These are phyloP conservation scores for Leccinum fibrillosum DNA, from an alignment of 768 basidiomycete species.

Conservation along the genomic window DNA sequence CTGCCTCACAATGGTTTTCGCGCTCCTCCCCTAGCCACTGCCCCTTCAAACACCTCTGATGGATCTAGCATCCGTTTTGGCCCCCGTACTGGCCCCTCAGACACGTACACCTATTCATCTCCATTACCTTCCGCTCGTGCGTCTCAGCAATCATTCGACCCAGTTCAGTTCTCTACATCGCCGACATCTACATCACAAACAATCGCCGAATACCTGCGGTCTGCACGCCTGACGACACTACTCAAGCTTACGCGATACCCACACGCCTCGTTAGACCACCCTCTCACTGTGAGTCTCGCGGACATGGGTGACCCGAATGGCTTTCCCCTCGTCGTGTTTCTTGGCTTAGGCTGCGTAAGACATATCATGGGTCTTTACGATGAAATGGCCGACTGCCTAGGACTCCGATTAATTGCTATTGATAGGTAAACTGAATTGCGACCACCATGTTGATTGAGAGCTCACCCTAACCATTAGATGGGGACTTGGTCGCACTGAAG, in stretches of 20 bases:
- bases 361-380: constrained; percentile 95
- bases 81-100: constrained; percentile 36
- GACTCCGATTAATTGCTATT: constrained; percentile 87
- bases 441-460: constrained; percentile 1
- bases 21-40: constrained; percentile 19
- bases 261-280: constrained; percentile 70
- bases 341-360: constrained; percentile 91
- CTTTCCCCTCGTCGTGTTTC: constrained; percentile 84
- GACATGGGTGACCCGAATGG: constrained; percentile 88
- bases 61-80: constrained; percentile 41
- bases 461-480: constrained; percentile 49
- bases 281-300: constrained; percentile 86
- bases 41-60: constrained; percentile 54
- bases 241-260: constrained; percentile 76
- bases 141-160: constrained; percentile 27
- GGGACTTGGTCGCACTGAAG: constrained; percentile 89
- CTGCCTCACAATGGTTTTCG: constrained; percentile 46
- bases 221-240: constrained; percentile 78
- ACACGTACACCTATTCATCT: constrained; percentile 51
- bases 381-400: constrained; percentile 88
- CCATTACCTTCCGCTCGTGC: constrained; percentile 31
- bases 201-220: constrained; percentile 85
- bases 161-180: constrained; percentile 35
- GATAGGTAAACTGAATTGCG: constrained; percentile 61
- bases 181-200: constrained; percentile 63